Evolutionary conservation across 2,329 filamentous ascomycete species (phyloP).

Genomic region (Aureobasidium sp.): DNA sequence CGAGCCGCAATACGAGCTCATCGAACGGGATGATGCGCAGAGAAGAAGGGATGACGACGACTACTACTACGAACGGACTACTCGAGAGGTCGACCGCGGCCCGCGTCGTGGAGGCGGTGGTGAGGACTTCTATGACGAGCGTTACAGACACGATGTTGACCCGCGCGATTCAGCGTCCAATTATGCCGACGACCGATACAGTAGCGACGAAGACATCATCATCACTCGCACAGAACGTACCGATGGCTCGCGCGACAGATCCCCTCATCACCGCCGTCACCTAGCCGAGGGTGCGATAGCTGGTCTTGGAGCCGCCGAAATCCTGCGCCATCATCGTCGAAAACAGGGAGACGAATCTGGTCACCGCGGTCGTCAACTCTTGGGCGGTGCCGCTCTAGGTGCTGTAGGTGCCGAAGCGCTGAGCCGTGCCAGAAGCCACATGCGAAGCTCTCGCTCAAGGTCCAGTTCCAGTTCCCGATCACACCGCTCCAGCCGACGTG

Average conservation of each 20-base stretch:
- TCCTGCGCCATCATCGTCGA: constrained; percentile 53
- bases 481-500: constrained; percentile 32
- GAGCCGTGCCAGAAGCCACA: constrained; percentile 40
- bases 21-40: constrained; percentile 50
- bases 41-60: constrained; percentile 44
- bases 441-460: constrained; percentile 28
- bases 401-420: constrained; percentile 55
- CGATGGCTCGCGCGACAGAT: constrained; percentile 31
- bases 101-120: constrained; percentile 28
- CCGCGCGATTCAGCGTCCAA: constrained; percentile 47
- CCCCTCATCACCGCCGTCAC: constrained; percentile 48
- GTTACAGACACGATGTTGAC: constrained; percentile 40
- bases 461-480: constrained; percentile 26
- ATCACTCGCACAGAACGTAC: constrained; percentile 44
- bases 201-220: constrained; percentile 74
- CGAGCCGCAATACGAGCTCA: constrained; percentile 53
- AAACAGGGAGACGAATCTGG: constrained; percentile 49
- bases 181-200: constrained; percentile 77
- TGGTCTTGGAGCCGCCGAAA: constrained; percentile 54
- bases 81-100: constrained; percentile 48
- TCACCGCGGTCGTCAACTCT: constrained; percentile 44
- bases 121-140: constrained; percentile 31
- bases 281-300: constrained; percentile 57
- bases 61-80: constrained; percentile 54
- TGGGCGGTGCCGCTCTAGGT: constrained; percentile 56